Conservation (phyloP, 306 rosid genomes). For the barrel medic (Medicago truncatula) region DNA sequence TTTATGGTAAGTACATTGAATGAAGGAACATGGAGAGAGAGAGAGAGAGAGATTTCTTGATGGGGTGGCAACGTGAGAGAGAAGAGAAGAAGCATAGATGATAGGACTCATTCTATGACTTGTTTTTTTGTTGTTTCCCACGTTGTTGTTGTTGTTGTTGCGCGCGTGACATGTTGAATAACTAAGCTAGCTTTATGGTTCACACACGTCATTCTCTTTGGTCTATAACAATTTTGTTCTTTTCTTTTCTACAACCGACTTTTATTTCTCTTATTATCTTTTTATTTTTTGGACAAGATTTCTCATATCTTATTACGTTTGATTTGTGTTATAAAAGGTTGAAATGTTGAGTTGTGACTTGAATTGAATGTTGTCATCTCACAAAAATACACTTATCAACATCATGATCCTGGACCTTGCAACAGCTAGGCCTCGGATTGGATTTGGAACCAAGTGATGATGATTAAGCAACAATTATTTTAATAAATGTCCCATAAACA, state of each 20-base stretch:
- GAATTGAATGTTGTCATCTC: no score
- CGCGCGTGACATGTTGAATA: not conserved
- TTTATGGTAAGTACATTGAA: constrained; percentile 39
- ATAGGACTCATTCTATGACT: constrained; percentile 1
- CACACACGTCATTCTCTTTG: constrained; percentile 43
- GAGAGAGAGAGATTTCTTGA: constrained; percentile 62
- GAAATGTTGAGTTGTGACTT: no score
- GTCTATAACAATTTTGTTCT: constrained; percentile 40
- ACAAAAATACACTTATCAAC: no score
- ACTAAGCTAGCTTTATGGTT: constrained; percentile 31
- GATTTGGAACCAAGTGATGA: no score
- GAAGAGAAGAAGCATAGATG: constrained; percentile 30
- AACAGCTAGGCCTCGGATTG: no score
- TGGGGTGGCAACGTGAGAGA: constrained; percentile 62
- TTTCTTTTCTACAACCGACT: constrained; percentile 46
- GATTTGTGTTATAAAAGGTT: no score
- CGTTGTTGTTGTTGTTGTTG: not conserved
- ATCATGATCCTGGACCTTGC: no score
- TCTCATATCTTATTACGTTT: no score
- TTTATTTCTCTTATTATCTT: not conserved
- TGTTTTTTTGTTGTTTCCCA: not conserved
- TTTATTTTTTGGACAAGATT: not conserved
- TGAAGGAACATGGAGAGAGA: constrained; percentile 35
- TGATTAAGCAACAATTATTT: no score
- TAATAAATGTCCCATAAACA: no score